Base-by-base conservation (phyloP, 2,329 filamentous ascomycete genomes). In the Fusarium secorum region DNA sequence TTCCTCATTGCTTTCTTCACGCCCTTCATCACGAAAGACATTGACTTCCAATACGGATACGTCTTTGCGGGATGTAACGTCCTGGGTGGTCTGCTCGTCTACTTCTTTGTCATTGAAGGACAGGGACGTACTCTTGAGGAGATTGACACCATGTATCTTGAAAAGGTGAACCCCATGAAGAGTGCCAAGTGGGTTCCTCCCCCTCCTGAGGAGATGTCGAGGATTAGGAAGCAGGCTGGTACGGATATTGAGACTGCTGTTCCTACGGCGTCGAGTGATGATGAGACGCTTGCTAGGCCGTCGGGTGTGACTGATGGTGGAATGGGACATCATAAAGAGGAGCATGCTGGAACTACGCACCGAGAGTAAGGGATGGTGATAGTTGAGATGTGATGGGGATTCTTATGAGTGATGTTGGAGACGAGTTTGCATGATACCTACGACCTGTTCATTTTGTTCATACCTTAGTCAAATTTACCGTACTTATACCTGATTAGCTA, bases 1-100 rank as follows among this genome's bases (percentile, higher is more conserved):
- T 94, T 94, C 80, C 84, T 93, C 70, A 86, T 90, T 66, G 88
- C 88, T 0, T 95, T 95, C 83, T 93, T 94, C 83, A 94, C 93
- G 0, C 91, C 92, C 1, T 94, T 94, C 80, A 94, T 95, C 77
- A 92, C 90, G 0, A 82, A 84, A 0, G 87, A 87, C 7, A 94
- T 94, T 59, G 87, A 91, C 72, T 94, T 91, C 79, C 85, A 85
- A 3, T 93, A 93, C 74, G 92, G 92, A 4, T 93, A 93, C 70
- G 89, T 95, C 33, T 94, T 94, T 79, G 92, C 91, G 0, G 90
- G 85, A 0, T 93, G 91, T 76, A 91, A 92, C 73, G 81, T 93
- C 22, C 83, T 87, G 0, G 91, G 87, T 1, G 87, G 88, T 0
- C 70, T 89, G 0, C 79, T 94, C 17, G 90, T 94, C 33, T 95